Percentiles rank a stretch among this genome's conserved stretches.
Evolutionary conservation across 257 asterid genomes (phyloP).

Genomic region (Apocynum venetum): DNA sequence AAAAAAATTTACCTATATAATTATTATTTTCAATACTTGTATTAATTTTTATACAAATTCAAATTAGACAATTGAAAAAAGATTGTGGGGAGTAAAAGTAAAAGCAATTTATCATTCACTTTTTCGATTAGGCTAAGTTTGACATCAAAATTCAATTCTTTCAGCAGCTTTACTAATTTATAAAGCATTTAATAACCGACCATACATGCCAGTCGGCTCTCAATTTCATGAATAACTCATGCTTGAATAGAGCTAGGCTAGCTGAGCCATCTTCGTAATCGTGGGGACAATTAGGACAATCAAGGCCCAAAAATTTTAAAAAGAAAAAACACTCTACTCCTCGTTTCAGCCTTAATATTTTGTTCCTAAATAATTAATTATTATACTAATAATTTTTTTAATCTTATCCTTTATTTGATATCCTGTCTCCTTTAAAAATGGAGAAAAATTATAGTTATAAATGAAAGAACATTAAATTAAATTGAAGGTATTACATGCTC

Average conservation of each 20-base stretch:
- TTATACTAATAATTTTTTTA: too few relatives aligned
- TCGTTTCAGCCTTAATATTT: too few relatives aligned
- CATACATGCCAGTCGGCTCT: neutral
- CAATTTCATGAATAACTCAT: neutral
- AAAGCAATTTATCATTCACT: constrained; percentile 6
- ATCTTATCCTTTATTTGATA: too few relatives aligned
- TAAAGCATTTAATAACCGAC: neutral
- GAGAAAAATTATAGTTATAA: too few relatives aligned
- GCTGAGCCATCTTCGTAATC: neutral
- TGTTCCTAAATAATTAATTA: too few relatives aligned
- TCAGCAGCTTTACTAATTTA: neutral
- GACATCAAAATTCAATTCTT: constrained; percentile 5
- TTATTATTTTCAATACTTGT: too few relatives aligned
- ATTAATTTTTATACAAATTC: too few relatives aligned
- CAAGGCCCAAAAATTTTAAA: neutral
- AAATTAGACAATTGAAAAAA: too few relatives aligned
- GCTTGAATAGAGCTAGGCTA: neutral
- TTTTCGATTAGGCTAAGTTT: constrained; percentile 12
- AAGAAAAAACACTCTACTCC: neutral
- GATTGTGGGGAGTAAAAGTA: neutral
- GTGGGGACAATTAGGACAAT: neutral
- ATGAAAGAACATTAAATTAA: too few relatives aligned
- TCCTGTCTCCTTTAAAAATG: too few relatives aligned
- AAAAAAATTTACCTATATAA: neutral
- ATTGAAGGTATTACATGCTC: too few relatives aligned